phyloP scores from a whole-genome alignment of 2,329 filamentous ascomycete genomes.

The Aspergillus pseudoglaucus region DNA sequence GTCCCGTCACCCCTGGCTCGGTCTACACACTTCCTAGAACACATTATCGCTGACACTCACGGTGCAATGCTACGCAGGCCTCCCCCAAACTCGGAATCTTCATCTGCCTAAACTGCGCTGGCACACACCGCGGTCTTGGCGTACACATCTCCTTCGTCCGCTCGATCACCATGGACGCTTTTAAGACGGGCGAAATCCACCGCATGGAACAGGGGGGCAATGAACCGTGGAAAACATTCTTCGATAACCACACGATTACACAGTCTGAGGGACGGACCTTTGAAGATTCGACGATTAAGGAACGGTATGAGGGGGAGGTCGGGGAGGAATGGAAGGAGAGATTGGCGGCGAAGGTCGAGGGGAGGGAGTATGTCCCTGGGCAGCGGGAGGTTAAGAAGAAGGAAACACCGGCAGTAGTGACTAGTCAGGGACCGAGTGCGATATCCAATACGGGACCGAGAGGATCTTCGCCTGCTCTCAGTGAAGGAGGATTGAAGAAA shows the following conservation, averaged over 20 bases:
- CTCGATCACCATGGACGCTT: constrained; percentile 97
- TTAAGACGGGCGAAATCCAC: constrained; percentile 86
- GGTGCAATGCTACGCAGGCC: constrained; percentile 40
- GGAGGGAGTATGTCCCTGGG: constrained; percentile 72
- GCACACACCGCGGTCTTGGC: constrained; percentile 86
- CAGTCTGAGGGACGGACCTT: constrained; percentile 64
- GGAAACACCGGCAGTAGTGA: constrained; percentile 23
- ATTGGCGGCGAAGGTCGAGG: constrained; percentile 79
- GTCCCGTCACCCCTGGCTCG: constrained; percentile 9
- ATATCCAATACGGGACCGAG: constrained; percentile 22
- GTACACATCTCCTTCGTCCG: constrained; percentile 98
- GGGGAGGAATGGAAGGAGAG: constrained; percentile 96
- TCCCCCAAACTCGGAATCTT: constrained; percentile 97
- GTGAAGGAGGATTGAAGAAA: constrained; percentile 45
- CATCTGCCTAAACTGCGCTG: constrained; percentile 94
- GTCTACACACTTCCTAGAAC: background rate
- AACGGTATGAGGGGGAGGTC: constrained; percentile 80
- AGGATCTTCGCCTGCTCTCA: constrained; percentile 18
- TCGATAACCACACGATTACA: constrained; percentile 64
- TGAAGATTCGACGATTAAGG: constrained; percentile 82
- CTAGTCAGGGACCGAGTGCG: constrained; percentile 18
- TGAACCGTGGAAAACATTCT: constrained; percentile 78
- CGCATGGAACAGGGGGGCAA: constrained; percentile 93
- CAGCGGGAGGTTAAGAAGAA: constrained; percentile 49
- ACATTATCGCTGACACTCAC: background rate